A percentile compares a stretch with the other conserved stretches of the same genome.
Evolutionary conservation across 208 protist species (phyloP).

Genomic region (Leishmania major): DNA sequence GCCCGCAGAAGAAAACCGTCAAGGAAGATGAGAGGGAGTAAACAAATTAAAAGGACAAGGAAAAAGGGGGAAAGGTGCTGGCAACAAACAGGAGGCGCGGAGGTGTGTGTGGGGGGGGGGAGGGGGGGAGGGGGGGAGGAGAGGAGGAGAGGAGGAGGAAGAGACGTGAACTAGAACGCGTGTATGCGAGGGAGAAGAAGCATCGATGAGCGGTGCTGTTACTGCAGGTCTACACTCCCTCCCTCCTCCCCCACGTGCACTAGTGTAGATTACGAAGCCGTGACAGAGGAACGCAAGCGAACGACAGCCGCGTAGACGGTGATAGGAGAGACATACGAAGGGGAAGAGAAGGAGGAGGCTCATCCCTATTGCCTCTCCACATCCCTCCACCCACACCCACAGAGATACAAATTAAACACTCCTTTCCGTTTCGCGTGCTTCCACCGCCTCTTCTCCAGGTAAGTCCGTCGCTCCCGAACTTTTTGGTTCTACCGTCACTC

Average conservation of each 20-base stretch:
- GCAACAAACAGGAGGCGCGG: not conserved
- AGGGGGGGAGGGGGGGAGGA: too few species aligned
- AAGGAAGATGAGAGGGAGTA: not conserved
- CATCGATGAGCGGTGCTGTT: not conserved
- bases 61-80: not conserved
- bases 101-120: too few species aligned
- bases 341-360: not conserved
- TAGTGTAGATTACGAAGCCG: not conserved
- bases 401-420: not conserved
- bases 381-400: not conserved
- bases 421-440: not conserved
- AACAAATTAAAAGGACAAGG: not conserved
- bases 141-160: not conserved
- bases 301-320: not conserved
- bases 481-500: constrained; percentile 3
- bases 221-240: not conserved
- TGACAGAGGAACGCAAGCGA: not conserved
- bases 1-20: not conserved
- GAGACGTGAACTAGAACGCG: not conserved
- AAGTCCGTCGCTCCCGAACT: not conserved
- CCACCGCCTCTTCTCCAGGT: not conserved
- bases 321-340: not conserved
- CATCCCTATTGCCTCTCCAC: not conserved
- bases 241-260: not conserved
- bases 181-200: not conserved